phyloP scores from a whole-genome alignment of 1,139 yeast genomes.

The Diutina ranongensis region DNA sequence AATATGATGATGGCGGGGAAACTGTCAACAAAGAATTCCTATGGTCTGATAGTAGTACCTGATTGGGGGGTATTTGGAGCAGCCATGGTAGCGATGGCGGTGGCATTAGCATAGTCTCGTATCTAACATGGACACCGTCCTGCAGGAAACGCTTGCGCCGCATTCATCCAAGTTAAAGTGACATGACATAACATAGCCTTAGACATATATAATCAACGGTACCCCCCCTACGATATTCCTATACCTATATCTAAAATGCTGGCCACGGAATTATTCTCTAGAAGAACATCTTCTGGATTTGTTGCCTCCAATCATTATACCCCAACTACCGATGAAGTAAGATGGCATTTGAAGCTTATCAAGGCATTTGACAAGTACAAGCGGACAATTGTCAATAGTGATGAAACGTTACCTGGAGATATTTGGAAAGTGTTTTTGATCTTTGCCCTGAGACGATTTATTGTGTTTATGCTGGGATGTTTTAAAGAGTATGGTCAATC shows the following conservation, averaged over 20 bases:
- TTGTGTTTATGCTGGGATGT: slow-evolving; percentile 5
- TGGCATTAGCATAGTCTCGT: neutral
- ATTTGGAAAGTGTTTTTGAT: slow-evolving; percentile 2
- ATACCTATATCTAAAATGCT: neutral
- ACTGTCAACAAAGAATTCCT: neutral
- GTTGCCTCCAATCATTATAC: neutral
- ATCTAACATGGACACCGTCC: neutral
- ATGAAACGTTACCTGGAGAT: neutral
- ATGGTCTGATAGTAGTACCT: neutral
- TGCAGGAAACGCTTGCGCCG: neutral
- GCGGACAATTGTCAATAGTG: slow-evolving; percentile 3
- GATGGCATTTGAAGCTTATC: slow-evolving; percentile 2
- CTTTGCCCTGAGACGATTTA: slow-evolving; percentile 2
- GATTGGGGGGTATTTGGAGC: neutral
- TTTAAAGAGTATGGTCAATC: neutral
- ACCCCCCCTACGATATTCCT: neutral
- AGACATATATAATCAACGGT: neutral
- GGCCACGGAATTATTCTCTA: neutral
- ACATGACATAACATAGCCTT: too few relatives aligned
- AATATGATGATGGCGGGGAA: neutral
- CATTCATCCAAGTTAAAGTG: neutral
- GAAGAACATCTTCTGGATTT: neutral
- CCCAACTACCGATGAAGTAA: slow-evolving; percentile 3
- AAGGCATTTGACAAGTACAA: slow-evolving; percentile 5
- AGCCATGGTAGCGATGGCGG: neutral